Conservation (phyloP, 495 filamentous ascomycete species). For the Margaritispora aquatica region DNA sequence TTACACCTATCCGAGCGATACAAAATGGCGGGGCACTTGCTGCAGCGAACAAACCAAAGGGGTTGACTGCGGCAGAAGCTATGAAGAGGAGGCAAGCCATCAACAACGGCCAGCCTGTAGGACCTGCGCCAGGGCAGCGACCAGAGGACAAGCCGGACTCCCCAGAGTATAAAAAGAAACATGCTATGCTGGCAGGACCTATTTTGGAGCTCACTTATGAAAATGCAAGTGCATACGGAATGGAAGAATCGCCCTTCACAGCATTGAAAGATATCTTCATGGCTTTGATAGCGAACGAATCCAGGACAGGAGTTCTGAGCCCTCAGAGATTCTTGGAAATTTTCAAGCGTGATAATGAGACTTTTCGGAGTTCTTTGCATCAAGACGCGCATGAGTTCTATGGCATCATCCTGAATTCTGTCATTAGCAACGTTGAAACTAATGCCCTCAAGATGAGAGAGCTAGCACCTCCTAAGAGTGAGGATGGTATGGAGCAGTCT, state of each 20-base stretch:
- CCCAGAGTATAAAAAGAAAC: conserved; percentile 94
- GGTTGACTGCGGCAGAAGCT: conserved; percentile 30
- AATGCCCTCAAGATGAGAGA: conserved; percentile 57
- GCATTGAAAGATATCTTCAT: conserved; percentile 95
- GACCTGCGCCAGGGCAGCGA: conserved; percentile 31
- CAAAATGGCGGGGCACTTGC: conserved; percentile 39
- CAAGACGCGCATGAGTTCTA: conserved; percentile 98
- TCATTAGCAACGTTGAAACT: conserved; percentile 87
- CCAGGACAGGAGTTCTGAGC: conserved; percentile 84
- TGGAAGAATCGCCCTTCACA: conserved; percentile 92
- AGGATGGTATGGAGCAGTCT: conserved; percentile 31
- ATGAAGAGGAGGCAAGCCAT: conserved; percentile 39
- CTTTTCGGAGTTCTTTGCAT: conserved; percentile 95
- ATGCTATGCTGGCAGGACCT: conserved; percentile 80
- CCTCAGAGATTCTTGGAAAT: conserved; percentile 92
- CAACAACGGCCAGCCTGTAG: conserved; percentile 31
- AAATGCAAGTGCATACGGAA: conserved; percentile 74
- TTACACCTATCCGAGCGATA: conserved; percentile 31
- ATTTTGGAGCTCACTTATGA: conserved; percentile 76
- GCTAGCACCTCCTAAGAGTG: conserved; percentile 33
- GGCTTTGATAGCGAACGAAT: conserved; percentile 73
- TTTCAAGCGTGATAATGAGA: conserved; percentile 88
- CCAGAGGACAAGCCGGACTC: conserved; percentile 74
- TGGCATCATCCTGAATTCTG: conserved; percentile 90
- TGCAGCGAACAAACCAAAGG: conserved; percentile 40